Base-by-base conservation (phyloP, 192 early-diverging fungal species). In the Chytriomyces sp. region DNA sequence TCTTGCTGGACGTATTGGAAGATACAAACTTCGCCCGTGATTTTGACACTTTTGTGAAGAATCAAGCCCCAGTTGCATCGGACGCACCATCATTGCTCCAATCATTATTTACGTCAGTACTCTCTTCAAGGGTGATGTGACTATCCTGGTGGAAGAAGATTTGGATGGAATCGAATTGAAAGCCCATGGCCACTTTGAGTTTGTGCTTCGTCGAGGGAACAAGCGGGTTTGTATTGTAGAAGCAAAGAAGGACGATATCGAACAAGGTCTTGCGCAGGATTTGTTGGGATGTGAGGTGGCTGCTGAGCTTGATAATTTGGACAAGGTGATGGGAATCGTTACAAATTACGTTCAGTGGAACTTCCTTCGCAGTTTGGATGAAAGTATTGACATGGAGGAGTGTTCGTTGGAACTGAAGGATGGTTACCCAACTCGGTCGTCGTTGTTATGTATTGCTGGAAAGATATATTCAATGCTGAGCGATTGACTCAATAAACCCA, bases 331-430 rank as follows among this genome's bases (percentile, higher is more conserved):
- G 18, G 68, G 74, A 16, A 76, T 76, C 3, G 74, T 60, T 50
- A 77, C 76, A 77, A 77, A 77, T 57, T 77, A 78, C 46, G 24
- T 75, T 77, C 66, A 75, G 45, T 77, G 76, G 76, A 77, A 48
- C 53, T 77, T 77, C 35, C 23, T 75, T 8, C 73, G 73, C 35
- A 65, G 50, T 75, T 46, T 77, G 23, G 20, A 77, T 59, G 70
- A 77, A 16, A 77, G 49, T 20, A 45, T 77, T 18, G 76, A 77
- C 2, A 77, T 75, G 72, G 48, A 76, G 20, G 70, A 72, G 20
- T 74, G 75, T 43, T 59, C 66, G 1, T 77, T 71, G 72, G 11
- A 26, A 13, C 26, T 77, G 43, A 57, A n/a, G 72, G 13, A 16
- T 62, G 43, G 44, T 61, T 46, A 28, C 45, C 70, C 70, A 1